Conservation (phyloP, 192 early-diverging fungal species). For the Radiomyces spectabilis region DNA sequence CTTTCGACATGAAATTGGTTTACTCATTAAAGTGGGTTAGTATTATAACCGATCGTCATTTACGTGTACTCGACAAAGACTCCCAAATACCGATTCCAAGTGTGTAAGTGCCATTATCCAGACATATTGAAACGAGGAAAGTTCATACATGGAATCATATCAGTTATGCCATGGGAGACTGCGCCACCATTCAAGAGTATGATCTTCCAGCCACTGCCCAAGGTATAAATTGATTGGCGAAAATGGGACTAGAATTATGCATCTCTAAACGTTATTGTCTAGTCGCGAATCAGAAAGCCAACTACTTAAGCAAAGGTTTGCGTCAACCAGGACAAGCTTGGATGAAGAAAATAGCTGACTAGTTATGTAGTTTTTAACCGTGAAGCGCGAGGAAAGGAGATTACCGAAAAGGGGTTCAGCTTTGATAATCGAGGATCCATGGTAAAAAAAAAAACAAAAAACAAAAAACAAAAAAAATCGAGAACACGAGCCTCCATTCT, state of each 20-base stretch:
- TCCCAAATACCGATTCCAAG: conserved; percentile 43
- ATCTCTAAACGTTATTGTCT: not conserved
- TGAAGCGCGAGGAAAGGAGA: conserved; percentile 13
- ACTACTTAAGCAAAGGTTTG: conserved; percentile 55
- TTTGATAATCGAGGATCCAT: conserved; percentile 2
- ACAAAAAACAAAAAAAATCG: no score
- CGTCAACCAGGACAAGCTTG: no score
- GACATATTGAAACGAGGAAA: no score
- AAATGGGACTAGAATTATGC: not conserved
- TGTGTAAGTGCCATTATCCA: conserved; percentile 36
- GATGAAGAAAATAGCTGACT: no score
- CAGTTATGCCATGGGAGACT: conserved; percentile 84
- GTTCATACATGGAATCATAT: conserved; percentile 4
- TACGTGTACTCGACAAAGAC: conserved; percentile 63
- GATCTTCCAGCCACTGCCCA: conserved; percentile 82
- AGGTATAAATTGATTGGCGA: conserved; percentile 20
- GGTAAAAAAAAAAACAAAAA: conserved; percentile 13
- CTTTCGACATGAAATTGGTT: conserved; percentile 32
- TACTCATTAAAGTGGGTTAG: conserved; percentile 30
- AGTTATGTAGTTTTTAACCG: conserved; percentile 26
- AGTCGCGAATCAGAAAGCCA: conserved; percentile 71
- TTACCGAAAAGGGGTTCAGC: not conserved
- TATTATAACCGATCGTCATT: conserved; percentile 65
- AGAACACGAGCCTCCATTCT: not conserved
- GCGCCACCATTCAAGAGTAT: conserved; percentile 72